Percentiles rank a stretch among this genome's conserved stretches.
Conservation (phyloP, 495 filamentous ascomycete genomes). For the Lindgomyces ingoldianus region DNA sequence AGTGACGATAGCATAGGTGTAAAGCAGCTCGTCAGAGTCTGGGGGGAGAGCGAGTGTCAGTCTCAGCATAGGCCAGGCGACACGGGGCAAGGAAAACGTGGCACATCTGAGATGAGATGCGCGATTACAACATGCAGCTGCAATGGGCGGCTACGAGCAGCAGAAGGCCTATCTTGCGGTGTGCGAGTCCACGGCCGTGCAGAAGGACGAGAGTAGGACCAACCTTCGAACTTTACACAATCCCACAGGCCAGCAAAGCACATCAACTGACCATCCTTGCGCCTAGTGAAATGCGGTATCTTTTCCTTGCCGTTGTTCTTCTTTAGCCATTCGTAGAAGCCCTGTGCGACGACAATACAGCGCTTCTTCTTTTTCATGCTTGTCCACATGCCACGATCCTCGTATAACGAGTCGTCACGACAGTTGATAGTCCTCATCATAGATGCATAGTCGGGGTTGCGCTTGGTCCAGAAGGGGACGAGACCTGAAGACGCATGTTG, state of each 20-base stretch:
- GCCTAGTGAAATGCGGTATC: constrained; percentile 77
- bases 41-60: constrained; percentile 4
- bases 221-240: constrained; percentile 76
- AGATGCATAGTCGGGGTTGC: constrained; percentile 71
- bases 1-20: constrained; percentile 90
- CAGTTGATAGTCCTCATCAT: constrained; percentile 92
- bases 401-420: constrained; percentile 80
- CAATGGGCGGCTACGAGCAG: no score
- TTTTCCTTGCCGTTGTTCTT: constrained; percentile 75
- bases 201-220: constrained; percentile 15
- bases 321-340: constrained; percentile 97
- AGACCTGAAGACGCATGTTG: constrained; percentile 50
- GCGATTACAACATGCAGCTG: no score
- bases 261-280: constrained; percentile 82
- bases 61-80: background rate
- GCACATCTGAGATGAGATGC: constrained; percentile 11
- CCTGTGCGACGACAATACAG: constrained; percentile 83
- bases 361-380: constrained; percentile 85
- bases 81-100: constrained; percentile 19
- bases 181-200: background rate
- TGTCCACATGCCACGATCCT: constrained; percentile 83
- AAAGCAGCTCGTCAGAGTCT: constrained; percentile 65
- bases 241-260: constrained; percentile 92
- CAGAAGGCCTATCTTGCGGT: no score
- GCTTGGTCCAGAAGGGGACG: constrained; percentile 89